Evolutionary conservation across 2,329 filamentous ascomycete genomes (phyloP), one percentile per base, ranked within the genome.

Genomic region (Colletotrichum tabaci): DNA sequence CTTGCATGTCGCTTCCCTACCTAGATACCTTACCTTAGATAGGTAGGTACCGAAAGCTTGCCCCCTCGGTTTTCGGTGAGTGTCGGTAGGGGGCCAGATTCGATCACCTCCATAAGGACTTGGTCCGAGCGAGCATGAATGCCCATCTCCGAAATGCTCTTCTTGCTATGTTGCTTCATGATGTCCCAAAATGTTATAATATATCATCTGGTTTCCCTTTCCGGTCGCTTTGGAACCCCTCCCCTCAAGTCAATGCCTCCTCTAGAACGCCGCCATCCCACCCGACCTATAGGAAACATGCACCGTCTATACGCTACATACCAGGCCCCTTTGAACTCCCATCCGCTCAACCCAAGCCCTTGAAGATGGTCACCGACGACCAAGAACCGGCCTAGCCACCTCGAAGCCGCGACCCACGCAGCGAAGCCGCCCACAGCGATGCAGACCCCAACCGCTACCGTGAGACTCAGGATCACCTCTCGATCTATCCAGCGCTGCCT

Each of bases 401-500:
- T 61, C 69, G 69, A 72, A 53, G 69, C 61, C 60, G 61, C 53
- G 49, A 72, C 55, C 18, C 69, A 66, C 16, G 60, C 60, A 6
- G 77, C 26, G 50, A 80, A 77, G 38, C 78, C 77, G n/a, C 57
- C 70, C 35, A 66, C 16, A 4, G 74, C 75, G 44, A 79, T 72
- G 10, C 61, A 56, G 21, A 75, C 18, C 62, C 69, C 74, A 9
- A 75, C 76, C 9, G 70, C 70, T 1, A 60, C 69, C 52, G 79
- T 79, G 23, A 79, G 64, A 13, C 73, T 73, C 15, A 73, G 65
- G 38, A 77, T 78, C 49, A 80, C 72, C 42, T 76, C 74, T 47
- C 76, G 74, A 42, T 80, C 79, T 38, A 80, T 67, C 80, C 80
- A 81, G 18, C 74, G 67, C 73, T 79, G 77, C 2, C 77, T 74